Evolutionary conservation across 805 yeast species (phyloP).

Genomic region (Ogataea nitratoaversa): DNA sequence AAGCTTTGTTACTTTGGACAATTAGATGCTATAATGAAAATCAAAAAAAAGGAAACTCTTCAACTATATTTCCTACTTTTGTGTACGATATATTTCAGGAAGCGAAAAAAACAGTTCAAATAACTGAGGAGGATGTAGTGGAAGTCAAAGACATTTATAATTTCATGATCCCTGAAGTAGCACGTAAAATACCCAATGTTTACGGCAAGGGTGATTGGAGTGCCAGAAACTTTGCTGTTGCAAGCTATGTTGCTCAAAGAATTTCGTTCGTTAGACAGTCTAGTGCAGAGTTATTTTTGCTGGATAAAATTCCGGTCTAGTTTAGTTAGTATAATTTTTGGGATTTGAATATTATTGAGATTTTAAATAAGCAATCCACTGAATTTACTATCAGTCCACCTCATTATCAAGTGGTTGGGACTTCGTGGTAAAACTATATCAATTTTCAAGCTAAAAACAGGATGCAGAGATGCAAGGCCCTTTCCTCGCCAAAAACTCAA

Average conservation of each 20-base stretch:
- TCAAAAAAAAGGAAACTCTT: constrained; percentile 25
- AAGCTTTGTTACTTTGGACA: constrained; percentile 58
- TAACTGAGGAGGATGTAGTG: constrained; percentile 49
- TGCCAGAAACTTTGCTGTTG: constrained; percentile 42
- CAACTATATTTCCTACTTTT: constrained; percentile 47
- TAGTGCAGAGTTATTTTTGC: constrained; percentile 24
- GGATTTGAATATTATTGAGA: too few species aligned
- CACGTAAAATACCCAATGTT: constrained; percentile 42
- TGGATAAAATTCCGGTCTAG: constrained; percentile 8
- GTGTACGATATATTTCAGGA: constrained; percentile 29
- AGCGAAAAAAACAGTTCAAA: constrained; percentile 29
- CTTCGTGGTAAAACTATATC: too few species aligned
- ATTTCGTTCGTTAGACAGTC: constrained; percentile 24
- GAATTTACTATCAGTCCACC: too few species aligned
- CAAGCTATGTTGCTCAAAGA: constrained; percentile 30
- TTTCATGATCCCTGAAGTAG: constrained; percentile 39
- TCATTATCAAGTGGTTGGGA: too few species aligned
- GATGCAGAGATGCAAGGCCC: too few species aligned
- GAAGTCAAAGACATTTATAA: constrained; percentile 53
- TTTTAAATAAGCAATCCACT: too few species aligned
- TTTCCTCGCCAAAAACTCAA: too few species aligned
- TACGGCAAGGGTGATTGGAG: constrained; percentile 49
- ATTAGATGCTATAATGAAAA: constrained; percentile 51
- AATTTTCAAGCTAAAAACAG: too few species aligned
- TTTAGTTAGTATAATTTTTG: background rate